Conservation (phyloP, 1,139 yeast species). For the Chernovozyma sophiae-reginae region DNA sequence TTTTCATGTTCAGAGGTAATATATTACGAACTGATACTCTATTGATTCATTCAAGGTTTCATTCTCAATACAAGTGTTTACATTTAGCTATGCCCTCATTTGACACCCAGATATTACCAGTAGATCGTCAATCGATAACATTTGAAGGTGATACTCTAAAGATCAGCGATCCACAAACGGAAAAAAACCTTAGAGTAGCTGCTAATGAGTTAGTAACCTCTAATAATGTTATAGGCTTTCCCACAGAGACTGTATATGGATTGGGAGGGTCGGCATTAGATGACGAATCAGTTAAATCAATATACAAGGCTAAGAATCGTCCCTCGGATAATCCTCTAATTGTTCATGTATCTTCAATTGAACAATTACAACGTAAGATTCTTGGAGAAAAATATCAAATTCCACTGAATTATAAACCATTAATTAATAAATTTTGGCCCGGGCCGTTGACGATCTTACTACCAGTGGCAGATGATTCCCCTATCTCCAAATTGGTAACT, state of each 20-base stretch:
- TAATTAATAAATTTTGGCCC: constrained; percentile 81
- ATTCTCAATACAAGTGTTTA: no score
- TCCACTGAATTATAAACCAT: constrained; percentile 61
- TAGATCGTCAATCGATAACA: constrained; percentile 22
- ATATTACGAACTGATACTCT: no score
- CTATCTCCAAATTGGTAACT: constrained; percentile 71
- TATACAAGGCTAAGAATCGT: constrained; percentile 83
- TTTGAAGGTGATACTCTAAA: constrained; percentile 20
- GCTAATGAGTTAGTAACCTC: constrained; percentile 51
- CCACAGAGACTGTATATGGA: constrained; percentile 97
- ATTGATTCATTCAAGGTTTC: no score
- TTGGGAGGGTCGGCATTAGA: constrained; percentile 82
- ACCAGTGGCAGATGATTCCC: constrained; percentile 52
- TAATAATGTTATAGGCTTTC: constrained; percentile 76
- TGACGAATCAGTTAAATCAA: constrained; percentile 69
- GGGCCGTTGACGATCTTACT: constrained; percentile 89
- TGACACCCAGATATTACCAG: constrained; percentile 31
- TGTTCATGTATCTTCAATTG: constrained; percentile 76
- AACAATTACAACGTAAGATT: constrained; percentile 60
- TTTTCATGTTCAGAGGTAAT: no score
- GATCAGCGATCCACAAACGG: constrained; percentile 51
- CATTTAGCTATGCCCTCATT: no score
- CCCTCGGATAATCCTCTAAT: constrained; percentile 95
- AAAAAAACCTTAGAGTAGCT: constrained; percentile 50
- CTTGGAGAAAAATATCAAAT: constrained; percentile 47